Evolutionary conservation across 2,329 filamentous ascomycete species (phyloP).

Genomic region (Penicillium sp.): DNA sequence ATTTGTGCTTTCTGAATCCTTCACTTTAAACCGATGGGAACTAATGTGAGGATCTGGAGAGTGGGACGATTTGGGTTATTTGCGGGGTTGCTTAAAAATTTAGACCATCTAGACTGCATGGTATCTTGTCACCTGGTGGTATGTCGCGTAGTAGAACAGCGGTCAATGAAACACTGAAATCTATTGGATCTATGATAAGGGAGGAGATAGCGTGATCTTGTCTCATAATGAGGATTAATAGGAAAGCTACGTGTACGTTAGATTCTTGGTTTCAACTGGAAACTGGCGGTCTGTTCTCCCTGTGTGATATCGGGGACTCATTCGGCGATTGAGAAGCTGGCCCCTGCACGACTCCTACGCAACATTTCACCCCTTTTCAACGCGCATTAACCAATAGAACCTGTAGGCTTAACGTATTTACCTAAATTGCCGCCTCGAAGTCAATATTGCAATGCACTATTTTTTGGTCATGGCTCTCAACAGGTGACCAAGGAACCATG

Average conservation of each 20-base stretch:
- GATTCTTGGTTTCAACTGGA: neutral
- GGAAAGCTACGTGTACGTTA: neutral
- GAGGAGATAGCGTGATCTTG: neutral
- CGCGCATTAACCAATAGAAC: neutral
- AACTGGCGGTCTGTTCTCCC: conserved; percentile 1
- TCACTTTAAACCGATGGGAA: neutral
- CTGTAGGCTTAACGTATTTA: neutral
- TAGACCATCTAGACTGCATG: neutral
- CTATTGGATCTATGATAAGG: neutral
- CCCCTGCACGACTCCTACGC: neutral
- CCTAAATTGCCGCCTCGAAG: neutral
- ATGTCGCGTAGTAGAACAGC: neutral
- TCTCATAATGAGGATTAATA: neutral
- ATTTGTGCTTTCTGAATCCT: neutral
- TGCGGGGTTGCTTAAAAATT: neutral
- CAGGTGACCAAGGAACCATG: neutral
- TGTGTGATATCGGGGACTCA: conserved; percentile 1
- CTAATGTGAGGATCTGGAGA: neutral
- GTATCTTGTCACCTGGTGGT: neutral
- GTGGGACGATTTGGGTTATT: neutral
- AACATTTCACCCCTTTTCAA: neutral
- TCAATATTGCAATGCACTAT: neutral
- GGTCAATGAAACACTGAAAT: neutral
- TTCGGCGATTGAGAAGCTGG: conserved; percentile 3
- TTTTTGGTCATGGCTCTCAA: neutral